Base-by-base conservation (phyloP, 306 rosid genomes). In the Vicia villosa region DNA sequence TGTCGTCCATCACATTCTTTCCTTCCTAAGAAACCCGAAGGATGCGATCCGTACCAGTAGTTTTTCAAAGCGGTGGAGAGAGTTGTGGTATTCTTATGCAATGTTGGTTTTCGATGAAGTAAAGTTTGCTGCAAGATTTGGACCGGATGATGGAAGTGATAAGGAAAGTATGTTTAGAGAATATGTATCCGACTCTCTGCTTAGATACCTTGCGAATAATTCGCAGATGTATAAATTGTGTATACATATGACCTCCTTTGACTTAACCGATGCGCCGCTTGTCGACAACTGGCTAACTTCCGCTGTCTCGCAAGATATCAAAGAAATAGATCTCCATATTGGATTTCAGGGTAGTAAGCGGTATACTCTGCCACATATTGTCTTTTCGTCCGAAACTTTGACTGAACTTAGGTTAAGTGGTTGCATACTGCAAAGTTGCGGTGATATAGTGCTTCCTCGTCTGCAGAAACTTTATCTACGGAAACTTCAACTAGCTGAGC, bases 1-100 rank as follows among this genome's bases (percentile, higher is more conserved):
- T 40, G 21, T 83, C 28, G 75, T 88, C 65, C 91, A 86, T 82
- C 59, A 32, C 74, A 83, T 86, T 62, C 69, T 83, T 8, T 82
- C 86, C 36, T 59, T 19, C 58, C 60, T 88, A 65, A 82, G 72
- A 10, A 63, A 67, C 17, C 19, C 56, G 66, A 77, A 75, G 14
- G 91, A 82, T 66, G 63, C 56, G 20, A 47, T 77, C 62, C 83
- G 95, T 61, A 83, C 84, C 49, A 80, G 87, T 67, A 6, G 67
- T 34, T 75, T 86, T 79, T 88, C 89, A 12, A 78, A 80, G 75
- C 84, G 66, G 68, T 88, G 95, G 95, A 83, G 73, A 75, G 66
- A 70, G 16, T 1, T 77, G 43, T 82, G 91, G 95, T 8, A 61
- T 67, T 83, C 91, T 8, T 82, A 47, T 32, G 66, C 84, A 13